Evolutionary conservation across 1,139 yeast genomes (phyloP), one percentile per base, ranked within the genome.

Genomic region (Yamadazyma mexicana): DNA sequence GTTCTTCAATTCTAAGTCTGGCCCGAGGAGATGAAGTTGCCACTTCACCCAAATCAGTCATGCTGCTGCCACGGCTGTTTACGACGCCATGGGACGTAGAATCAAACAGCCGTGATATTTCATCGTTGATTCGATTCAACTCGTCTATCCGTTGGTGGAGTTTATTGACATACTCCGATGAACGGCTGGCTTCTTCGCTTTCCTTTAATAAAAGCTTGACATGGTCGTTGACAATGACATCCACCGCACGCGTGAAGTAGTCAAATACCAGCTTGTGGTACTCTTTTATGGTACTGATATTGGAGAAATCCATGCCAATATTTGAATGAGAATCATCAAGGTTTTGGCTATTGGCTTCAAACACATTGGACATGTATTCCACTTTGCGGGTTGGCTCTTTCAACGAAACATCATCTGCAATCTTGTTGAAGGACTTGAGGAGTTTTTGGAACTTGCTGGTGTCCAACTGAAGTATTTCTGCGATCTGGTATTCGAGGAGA

Each of bases 181-280:
- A 39, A 34, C 56, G 48, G 33, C 36, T 44, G 29, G 35, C 50
- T 32, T 44, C 52, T 23, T 62, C 68, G 26, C 48, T 63, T 29
- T 69, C 73, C 39, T 61, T 60, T 26, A 70, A 50, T 18, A 75
- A 53, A n/a, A 77, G 51, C 41, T 67, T 62, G 2, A 75, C 75
- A 49, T 81, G 82, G 38, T 81, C 83, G 35, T 73, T 67, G 2
- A 80, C 78, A 14, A 81, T 66, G 7, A 81, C 75, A 27, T 73
- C 78, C 4, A 78, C 73, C 0, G 87, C 88, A 37, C 81, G 62
- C 12, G 77, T 73, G 47, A 79, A 77, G 51, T 80, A 83, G 17
- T 73, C 75, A 48, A 78, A 73, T 1, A 82, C 63, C 0, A 83
- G 70, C 37, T 74, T 75, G 38, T 79, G 78, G 16, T 73, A 64